Conservation (phyloP, 2,329 filamentous ascomycete genomes). For the Grosmannia serpens region DNA sequence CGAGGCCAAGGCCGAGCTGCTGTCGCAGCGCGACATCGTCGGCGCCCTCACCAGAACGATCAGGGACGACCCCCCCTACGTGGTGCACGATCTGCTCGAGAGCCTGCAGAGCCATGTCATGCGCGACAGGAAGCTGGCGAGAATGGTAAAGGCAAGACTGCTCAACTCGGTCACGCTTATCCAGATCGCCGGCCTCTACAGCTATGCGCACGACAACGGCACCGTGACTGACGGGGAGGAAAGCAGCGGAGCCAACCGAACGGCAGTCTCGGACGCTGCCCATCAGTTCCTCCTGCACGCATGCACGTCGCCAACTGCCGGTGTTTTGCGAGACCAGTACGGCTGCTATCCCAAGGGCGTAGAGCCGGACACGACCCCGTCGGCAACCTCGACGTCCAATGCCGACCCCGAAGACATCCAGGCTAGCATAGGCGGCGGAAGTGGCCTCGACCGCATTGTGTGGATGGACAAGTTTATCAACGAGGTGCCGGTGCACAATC, state of each 20-base stretch:
- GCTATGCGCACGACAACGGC: slow-evolving; percentile 50
- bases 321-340: slow-evolving; percentile 62
- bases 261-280: slow-evolving; percentile 50
- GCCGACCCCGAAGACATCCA: slow-evolving; percentile 22
- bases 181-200: slow-evolving; percentile 61
- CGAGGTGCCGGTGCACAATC: slow-evolving; percentile 66
- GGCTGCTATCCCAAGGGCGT: slow-evolving; percentile 74
- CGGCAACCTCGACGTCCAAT: slow-evolving; percentile 18
- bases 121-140: slow-evolving; percentile 60
- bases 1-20: slow-evolving; percentile 68
- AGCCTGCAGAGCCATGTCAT: slow-evolving; percentile 60
- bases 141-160: slow-evolving; percentile 62
- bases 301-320: slow-evolving; percentile 63
- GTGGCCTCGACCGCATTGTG: slow-evolving; percentile 52
- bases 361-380: slow-evolving; percentile 35
- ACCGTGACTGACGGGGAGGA: slow-evolving; percentile 28
- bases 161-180: slow-evolving; percentile 65
- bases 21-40: slow-evolving; percentile 64
- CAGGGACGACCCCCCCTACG: slow-evolving; percentile 61
- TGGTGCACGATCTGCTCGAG: slow-evolving; percentile 65
- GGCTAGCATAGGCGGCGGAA: too few relatives aligned
- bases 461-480: slow-evolving; percentile 58
- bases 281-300: slow-evolving; percentile 65
- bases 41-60: slow-evolving; percentile 65
- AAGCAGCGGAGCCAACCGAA: slow-evolving; percentile 17